These are phyloP conservation scores for Termitomyces sp. DNA, from an alignment of 768 basidiomycete species.

Conservation along the genomic window DNA sequence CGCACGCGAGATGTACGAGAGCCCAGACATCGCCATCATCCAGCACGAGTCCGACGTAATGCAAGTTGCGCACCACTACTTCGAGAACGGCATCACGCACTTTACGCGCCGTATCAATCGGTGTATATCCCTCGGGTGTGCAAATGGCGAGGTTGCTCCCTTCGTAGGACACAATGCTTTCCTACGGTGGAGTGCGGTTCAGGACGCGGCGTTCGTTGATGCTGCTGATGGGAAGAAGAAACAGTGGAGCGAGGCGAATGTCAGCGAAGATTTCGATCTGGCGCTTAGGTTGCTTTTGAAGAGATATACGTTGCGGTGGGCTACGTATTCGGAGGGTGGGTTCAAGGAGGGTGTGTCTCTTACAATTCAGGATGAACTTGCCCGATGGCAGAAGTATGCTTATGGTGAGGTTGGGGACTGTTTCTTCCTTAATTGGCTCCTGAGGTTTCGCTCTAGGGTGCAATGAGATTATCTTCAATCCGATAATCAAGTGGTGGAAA, in stretches of 20 bases:
- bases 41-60: conserved; percentile 88
- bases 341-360: conserved; percentile 90
- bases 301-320: conserved; percentile 75
- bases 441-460: conserved; percentile 31
- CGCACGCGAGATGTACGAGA: conserved; percentile 75
- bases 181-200: conserved; percentile 80
- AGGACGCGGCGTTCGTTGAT: conserved; percentile 77
- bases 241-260: conserved; percentile 73
- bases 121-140: conserved; percentile 70
- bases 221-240: conserved; percentile 54
- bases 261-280: conserved; percentile 80
- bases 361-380: conserved; percentile 84
- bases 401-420: conserved; percentile 30
- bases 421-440: not conserved
- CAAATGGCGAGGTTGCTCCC: conserved; percentile 77
- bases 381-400: conserved; percentile 81
- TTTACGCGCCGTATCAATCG: conserved; percentile 88
- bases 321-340: conserved; percentile 76
- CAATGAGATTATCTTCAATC: conserved; percentile 82
- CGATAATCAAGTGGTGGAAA: conserved; percentile 69
- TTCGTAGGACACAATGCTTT: conserved; percentile 89
- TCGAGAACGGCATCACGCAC: conserved; percentile 85
- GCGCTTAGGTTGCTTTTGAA: conserved; percentile 62
- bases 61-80: conserved; percentile 86
- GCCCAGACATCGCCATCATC: conserved; percentile 79